Evolutionary conservation across 306 rosid genomes (phyloP), one percentile per base, ranked within the genome.

Genomic region (Gillenia trifoliata): DNA sequence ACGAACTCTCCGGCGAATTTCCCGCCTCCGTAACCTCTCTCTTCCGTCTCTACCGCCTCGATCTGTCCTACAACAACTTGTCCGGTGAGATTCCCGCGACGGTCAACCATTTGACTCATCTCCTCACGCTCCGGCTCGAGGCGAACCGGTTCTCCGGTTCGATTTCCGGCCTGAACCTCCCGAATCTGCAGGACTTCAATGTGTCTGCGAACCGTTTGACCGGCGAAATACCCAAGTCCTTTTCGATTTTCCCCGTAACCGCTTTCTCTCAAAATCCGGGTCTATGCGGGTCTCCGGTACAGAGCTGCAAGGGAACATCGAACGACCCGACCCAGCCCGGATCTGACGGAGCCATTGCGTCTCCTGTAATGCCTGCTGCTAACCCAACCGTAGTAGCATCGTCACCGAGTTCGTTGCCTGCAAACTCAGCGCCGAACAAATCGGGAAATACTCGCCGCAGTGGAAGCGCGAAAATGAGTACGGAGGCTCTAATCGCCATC

Each of bases 41-140:
- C 6, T 68, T 78, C 76, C 88, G 88, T 1, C 78, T 93, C 11
- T 91, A 84, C 86, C 98, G 97, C 11, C 90, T 93, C 74, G 98
- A 93, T 81, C 90, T 93, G 55, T 88, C 98, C 0, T 50, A 77
- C 79, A 93, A 93, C 77, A 84, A 78, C 71, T 54, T 91, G 2
- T 84, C 93, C 72, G 96, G 98, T 8, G 50, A 78, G 38, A 66
- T 93, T 68, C 93, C 98, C 1, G 73, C 50, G 11, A 34, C 82
- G 11, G 78, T 85, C 43, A 88, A 81, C 82, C 77, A 66, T 43
- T 76, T 91, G 79, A 70, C 85, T 23, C 91, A 81, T 26, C 86
- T 93, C 11, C 89, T 91, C 56, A 91, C 98, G 4, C 93, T 93
- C 66, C 89, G 86, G 31, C 70, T 91, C 1, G 87, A 93, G 3